Evolutionary conservation across 331 rosid genomes (phyloP), one percentile per base, ranked within the genome.

Genomic region (Dryas integrifolia): DNA sequence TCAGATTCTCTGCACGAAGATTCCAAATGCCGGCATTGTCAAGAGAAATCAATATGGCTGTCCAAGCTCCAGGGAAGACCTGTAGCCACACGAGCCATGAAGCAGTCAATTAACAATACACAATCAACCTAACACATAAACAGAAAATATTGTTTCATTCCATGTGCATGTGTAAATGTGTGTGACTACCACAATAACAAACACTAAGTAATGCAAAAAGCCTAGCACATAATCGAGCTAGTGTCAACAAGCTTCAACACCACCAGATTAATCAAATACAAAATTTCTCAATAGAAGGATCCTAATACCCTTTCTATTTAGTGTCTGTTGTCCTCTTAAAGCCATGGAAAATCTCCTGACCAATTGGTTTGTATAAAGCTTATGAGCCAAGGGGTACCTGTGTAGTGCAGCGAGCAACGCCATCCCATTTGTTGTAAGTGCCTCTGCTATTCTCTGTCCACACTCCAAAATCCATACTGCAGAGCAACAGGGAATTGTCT

Each of bases 61-160:
- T 90, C 98, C 98, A 93, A 80, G 97, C 97, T 49, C 97, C 96
- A 0, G 97, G 98, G 81, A 87, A 90, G 71, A 93, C 98, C 98
- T 93, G 73, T 30, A 69, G 6, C 67, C 71, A 78, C 39, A 71
- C 61, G 61, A 59, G 71, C 51, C 51, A 60, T 35, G 10, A 14
- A 49, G 4, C 24, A 15, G 65, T 46, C 26, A 62, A 3, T 62
- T 61, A 49, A 67, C 26, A 26, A 67, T 14, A 48, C 38, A 18
- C 47, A 39, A 68, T 68, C 72, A 38, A 68, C 60, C 57, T 24
- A 48, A 15, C 4, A n/a, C 13, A 55, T 40, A 21, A 69, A 21
- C 44, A 14, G 0, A 70, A 9, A 18, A 55, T 56, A 35, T 7
- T 5, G 45, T 55, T 55, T 9, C 65, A 43, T 56, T 56, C 26